phyloP scores from a whole-genome alignment of 2,329 filamentous ascomycete species.

The Talaromyces atroroseus region DNA sequence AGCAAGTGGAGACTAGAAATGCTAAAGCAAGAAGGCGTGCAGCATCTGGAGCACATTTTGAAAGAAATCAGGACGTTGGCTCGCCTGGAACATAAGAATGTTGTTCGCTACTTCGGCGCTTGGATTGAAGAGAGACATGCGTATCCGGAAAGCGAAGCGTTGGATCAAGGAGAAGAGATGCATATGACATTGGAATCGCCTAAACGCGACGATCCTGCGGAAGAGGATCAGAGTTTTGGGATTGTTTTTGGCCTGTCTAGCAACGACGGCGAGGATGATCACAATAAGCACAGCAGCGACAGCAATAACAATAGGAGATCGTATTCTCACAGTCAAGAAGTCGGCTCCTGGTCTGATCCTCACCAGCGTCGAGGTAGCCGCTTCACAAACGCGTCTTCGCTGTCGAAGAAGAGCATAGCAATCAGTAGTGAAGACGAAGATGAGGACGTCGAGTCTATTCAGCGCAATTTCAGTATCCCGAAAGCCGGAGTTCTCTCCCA shows the following conservation, averaged over 20 bases:
- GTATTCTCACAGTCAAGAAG: conserved; percentile 13
- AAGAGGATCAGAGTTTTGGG: conserved; percentile 29
- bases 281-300: conserved; percentile 4
- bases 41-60: conserved; percentile 53
- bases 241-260: conserved; percentile 38
- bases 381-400: conserved; percentile 35
- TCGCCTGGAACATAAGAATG: conserved; percentile 58
- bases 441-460: conserved; percentile 47
- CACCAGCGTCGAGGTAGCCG: conserved; percentile 27
- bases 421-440: conserved; percentile 34
- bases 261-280: conserved; percentile 21
- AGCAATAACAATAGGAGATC: conserved; percentile 18
- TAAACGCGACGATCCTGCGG: conserved; percentile 9
- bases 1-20: conserved; percentile 47
- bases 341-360: conserved; percentile 15
- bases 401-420: conserved; percentile 35
- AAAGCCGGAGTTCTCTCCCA: conserved; percentile 17
- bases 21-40: conserved; percentile 47
- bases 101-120: conserved; percentile 61
- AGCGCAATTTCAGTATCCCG: conserved; percentile 33
- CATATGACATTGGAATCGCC: neutral
- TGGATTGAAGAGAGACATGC: conserved; percentile 54
- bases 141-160: conserved; percentile 4
- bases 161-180: neutral
- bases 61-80: conserved; percentile 59